Evolutionary conservation across 2,329 filamentous ascomycete species (phyloP).

Genomic region (Diaporthe helianthi): DNA sequence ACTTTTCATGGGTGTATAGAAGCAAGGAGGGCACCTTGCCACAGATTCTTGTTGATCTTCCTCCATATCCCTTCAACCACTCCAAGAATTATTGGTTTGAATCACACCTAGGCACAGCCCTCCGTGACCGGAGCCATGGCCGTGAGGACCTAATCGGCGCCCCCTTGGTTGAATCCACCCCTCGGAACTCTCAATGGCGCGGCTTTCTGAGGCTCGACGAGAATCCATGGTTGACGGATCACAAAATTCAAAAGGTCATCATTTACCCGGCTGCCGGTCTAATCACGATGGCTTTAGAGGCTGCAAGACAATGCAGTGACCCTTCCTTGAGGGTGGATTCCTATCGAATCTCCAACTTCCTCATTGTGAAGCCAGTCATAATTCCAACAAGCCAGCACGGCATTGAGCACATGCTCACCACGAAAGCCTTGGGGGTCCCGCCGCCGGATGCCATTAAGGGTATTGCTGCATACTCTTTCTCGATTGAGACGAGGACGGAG

Average conservation of each 20-base stretch:
- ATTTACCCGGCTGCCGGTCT: conserved; percentile 60
- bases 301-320: conserved; percentile 46
- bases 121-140: conserved; percentile 52
- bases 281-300: conserved; percentile 57
- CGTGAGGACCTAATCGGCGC: conserved; percentile 60
- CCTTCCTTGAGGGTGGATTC: conserved; percentile 3
- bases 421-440: conserved; percentile 43
- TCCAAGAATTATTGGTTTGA: conserved; percentile 61
- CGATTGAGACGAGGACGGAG: conserved; percentile 54
- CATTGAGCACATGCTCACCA: conserved; percentile 57
- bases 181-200: conserved; percentile 56
- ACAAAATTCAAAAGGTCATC: conserved; percentile 57
- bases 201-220: conserved; percentile 57
- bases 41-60: conserved; percentile 51
- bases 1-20: conserved; percentile 43
- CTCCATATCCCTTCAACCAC: conserved; percentile 63
- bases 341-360: conserved; percentile 54
- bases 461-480: conserved; percentile 46
- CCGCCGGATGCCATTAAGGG: conserved; percentile 22
- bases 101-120: conserved; percentile 52
- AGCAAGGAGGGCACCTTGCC: conserved; percentile 30
- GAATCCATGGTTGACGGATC: conserved; percentile 60
- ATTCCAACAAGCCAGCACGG: conserved; percentile 55
- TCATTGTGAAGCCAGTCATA: conserved; percentile 58
- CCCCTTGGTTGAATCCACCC: conserved; percentile 51